A percentile compares a stretch with the other conserved stretches of the same genome.
Evolutionary conservation across 2,329 filamentous ascomycete species (phyloP).

Genomic region (Cytospora chrysosperma): DNA sequence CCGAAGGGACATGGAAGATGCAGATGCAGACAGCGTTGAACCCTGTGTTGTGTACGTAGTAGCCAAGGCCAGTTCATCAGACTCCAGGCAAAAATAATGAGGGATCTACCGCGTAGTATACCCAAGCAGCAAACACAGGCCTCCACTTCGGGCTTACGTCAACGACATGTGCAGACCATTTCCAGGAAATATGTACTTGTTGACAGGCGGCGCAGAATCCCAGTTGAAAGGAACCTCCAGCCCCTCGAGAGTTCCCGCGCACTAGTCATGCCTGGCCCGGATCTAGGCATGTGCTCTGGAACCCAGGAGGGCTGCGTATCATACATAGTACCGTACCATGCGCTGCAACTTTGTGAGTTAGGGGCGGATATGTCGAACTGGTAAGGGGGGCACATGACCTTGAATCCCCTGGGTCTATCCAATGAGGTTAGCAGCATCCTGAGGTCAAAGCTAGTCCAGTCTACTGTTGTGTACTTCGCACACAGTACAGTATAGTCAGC

Average conservation of each 20-base stretch:
- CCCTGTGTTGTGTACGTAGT: background rate
- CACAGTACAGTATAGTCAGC: background rate
- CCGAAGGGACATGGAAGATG: slow-evolving; percentile 18
- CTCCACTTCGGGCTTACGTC: background rate
- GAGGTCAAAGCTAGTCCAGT: background rate
- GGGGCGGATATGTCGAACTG: background rate
- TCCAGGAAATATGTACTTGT: slow-evolving; percentile 1
- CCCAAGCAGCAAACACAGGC: background rate
- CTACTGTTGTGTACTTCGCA: background rate
- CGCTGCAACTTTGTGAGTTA: background rate
- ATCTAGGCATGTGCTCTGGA: slow-evolving; percentile 18
- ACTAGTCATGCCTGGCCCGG: slow-evolving; percentile 16
- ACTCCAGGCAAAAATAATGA: background rate
- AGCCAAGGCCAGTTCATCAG: background rate
- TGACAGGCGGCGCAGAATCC: slow-evolving; percentile 8
- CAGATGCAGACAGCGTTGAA: slow-evolving; percentile 14
- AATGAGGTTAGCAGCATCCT: background rate
- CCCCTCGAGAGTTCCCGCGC: slow-evolving; percentile 14
- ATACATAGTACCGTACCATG: background rate
- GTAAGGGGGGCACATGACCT: background rate
- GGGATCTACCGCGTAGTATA: background rate
- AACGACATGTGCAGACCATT: background rate
- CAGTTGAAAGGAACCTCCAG: slow-evolving; percentile 14
- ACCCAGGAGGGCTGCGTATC: slow-evolving; percentile 15
- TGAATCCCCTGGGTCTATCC: background rate